Base-by-base conservation (phyloP, 106 monocot genomes). In the Vanilla planifolia region DNA sequence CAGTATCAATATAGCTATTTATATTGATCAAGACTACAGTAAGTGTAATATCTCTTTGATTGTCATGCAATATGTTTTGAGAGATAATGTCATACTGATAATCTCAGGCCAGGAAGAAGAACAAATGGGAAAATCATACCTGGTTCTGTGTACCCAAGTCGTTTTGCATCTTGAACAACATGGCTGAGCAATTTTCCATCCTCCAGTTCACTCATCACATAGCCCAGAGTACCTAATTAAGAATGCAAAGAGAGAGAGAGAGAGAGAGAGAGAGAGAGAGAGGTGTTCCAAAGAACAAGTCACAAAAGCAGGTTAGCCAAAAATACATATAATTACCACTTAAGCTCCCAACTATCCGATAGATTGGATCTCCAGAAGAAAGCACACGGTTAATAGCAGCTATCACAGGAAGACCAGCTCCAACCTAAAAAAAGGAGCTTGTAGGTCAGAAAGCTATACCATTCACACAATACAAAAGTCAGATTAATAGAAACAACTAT, bases 121-220 rank as follows among this genome's bases (percentile, higher is more conserved):
- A 57, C n/a, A 57, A 8, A 57, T 36, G 14, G 7, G 17, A 8
- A 70, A 65, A 15, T 32, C 37, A 24, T 39, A 98, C 98, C 98
- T 78, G 98, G 98, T 82, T 98, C 98, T 25, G 98, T 98, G 46
- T 70, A 98, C 1, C 98, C 98, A 55, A 98, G 88, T 17, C 53
- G 46, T 64, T 98, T 98, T 63, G 98, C 98, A 58, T 65, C 76
- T 61, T 67, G 60, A 72, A 98, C 92, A 82, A 92, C 75, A 78
- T 88, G 50, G 59, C 92, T 98, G 43, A 98, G 77, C 67, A 61
- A 40, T 62, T 82, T 98, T 60, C 91, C 98, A 72, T 74, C 85
- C 68, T 88, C 92, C 14, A 98, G 41, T 75, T 88, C 98, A 74
- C 92, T 88, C 98, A 98, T 91, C 29, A 98, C 91, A 80, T 92